A percentile compares a stretch with the other conserved stretches of the same genome.
phyloP scores from a whole-genome alignment of 345 rosid genomes.

The Acer negundo region DNA sequence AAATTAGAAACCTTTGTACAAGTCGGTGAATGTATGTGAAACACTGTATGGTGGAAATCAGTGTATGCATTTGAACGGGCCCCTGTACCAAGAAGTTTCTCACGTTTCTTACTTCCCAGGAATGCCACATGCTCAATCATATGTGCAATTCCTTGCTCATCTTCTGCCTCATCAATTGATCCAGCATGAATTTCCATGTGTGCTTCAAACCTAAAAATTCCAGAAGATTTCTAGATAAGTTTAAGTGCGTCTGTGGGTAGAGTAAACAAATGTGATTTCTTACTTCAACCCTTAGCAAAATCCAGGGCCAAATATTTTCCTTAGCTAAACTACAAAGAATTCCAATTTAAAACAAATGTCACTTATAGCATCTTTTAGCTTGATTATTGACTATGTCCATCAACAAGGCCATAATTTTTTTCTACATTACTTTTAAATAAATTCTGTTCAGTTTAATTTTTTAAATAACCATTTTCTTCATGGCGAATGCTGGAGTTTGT shows the following conservation, averaged over 20 bases:
- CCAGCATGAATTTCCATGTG: conserved; percentile 99
- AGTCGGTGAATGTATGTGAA: conserved; percentile 97
- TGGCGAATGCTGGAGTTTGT: background rate
- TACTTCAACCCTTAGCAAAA: background rate
- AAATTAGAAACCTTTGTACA: conserved; percentile 64
- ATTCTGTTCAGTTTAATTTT: background rate
- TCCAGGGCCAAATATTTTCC: conserved; percentile 1
- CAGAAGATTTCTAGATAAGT: conserved; percentile 21
- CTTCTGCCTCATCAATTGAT: conserved; percentile 96
- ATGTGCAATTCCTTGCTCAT: conserved; percentile 99
- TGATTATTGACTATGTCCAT: background rate
- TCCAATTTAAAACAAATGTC: background rate
- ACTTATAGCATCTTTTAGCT: background rate
- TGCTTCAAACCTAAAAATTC: conserved; percentile 83
- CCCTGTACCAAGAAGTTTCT: conserved; percentile 97
- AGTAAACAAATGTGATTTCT: background rate
- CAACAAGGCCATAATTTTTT: background rate
- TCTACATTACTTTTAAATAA: background rate
- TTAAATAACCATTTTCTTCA: background rate
- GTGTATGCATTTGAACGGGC: conserved; percentile 99
- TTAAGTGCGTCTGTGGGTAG: background rate
- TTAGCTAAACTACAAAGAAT: background rate
- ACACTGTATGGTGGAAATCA: conserved; percentile 98
- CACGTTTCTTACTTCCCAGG: conserved; percentile 98
- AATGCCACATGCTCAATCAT: conserved; percentile 99